These are phyloP conservation scores for Alternaria viburni DNA, from an alignment of 2,329 filamentous ascomycete genomes.

Conservation along the genomic window DNA sequence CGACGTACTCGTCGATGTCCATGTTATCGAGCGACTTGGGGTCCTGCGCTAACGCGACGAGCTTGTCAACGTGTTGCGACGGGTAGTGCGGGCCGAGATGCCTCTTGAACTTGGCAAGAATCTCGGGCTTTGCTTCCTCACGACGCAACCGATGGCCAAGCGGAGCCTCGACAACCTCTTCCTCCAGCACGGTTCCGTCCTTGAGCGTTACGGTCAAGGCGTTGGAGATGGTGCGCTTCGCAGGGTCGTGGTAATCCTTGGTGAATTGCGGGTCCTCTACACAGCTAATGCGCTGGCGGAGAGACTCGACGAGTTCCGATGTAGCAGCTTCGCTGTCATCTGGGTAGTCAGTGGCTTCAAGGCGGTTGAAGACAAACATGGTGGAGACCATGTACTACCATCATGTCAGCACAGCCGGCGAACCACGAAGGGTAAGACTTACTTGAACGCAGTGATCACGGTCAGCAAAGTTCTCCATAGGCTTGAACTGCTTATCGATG, in stretches of 20 bases:
- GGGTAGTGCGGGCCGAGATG: conserved; percentile 86
- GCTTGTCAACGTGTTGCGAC: conserved; percentile 76
- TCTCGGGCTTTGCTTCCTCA: conserved; percentile 97
- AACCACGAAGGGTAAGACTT: conserved; percentile 17
- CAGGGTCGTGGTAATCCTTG: conserved; percentile 91
- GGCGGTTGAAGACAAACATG: conserved; percentile 94
- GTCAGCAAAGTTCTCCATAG: conserved; percentile 99
- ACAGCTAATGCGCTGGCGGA: conserved; percentile 92
- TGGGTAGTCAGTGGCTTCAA: conserved; percentile 91
- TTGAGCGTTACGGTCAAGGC: conserved; percentile 93
- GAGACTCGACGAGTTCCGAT: conserved; percentile 84
- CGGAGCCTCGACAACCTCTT: conserved; percentile 91
- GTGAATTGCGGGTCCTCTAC: conserved; percentile 97
- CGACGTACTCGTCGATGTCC: conserved; percentile 91
- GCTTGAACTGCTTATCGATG: conserved; percentile 99
- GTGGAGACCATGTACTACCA: conserved; percentile 88
- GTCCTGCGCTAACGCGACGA: conserved; percentile 81
- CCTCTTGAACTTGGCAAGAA: conserved; percentile 92
- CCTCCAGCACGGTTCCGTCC: conserved; percentile 88
- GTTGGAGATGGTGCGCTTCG: conserved; percentile 95
- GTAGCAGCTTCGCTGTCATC: conserved; percentile 92
- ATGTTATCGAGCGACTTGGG: conserved; percentile 76
- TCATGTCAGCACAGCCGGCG: conserved; percentile 26
- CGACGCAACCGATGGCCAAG: conserved; percentile 89
- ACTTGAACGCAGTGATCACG: conserved; percentile 97